Evolutionary conservation across 1,284 basidiomycete genomes (phyloP), one percentile per base, ranked within the genome.

Genomic region (Ustilago crameri): DNA sequence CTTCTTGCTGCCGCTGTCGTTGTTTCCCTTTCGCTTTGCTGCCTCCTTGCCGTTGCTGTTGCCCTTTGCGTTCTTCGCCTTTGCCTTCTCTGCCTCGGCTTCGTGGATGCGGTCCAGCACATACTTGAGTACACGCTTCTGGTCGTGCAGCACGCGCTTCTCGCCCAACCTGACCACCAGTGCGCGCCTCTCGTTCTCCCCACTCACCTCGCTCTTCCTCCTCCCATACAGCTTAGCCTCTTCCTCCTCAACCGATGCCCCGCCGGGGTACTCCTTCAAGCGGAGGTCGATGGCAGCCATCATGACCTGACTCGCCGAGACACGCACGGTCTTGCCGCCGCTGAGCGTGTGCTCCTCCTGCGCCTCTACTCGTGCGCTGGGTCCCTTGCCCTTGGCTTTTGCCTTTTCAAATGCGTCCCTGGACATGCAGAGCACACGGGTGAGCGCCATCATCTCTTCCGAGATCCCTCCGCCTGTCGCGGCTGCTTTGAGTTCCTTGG

Each of bases 101-200:
- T 67, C 59, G 1, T 50, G 43, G 20, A 67, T 57, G 20, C 54
- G 30, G 18, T 63, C 67, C 3, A 64, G 26, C 24, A 75, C 73
- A 30, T 63, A 68, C 37, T 58, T 57, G 32, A 79, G 55, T 7
- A 73, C 68, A 0, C 70, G 48, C 54, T 68, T 67, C 37, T 77
- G 73, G 8, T 74, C 68, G 3, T 57, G 80, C 45, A 94, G 76
- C 20, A 93, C 89, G 24, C 87, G 85, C 84, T 93, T 93, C 84
- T 95, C 93, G 5, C 91, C 91, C 24, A 91, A 78, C 37, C 93
- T 87, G 4, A 94, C 91, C 40, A 91, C 85, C 9, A 91, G 76
- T 1, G 93, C 91, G 60, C 90, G 86, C 58, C 86, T 85, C 4
- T 77, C 47, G 30, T 63, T 75, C 10, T 77, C 38, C 3, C 51